Percentiles rank a stretch among this genome's conserved stretches.
phyloP scores from a whole-genome alignment of 1,139 yeast species.

The Candida glucosophila region DNA sequence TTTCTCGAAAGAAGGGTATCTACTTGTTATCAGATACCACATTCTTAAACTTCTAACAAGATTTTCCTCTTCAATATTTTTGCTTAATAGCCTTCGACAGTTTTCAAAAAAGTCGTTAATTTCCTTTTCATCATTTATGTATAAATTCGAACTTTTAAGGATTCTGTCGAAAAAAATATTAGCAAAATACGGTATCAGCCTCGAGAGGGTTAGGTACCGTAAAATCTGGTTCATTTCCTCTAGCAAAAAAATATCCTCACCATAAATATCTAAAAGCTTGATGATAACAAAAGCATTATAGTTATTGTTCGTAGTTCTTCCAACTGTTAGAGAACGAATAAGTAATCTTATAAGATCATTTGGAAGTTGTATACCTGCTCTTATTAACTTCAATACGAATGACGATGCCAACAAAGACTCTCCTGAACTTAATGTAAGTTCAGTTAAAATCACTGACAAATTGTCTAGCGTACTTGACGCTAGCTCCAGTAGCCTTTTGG shows the following conservation, averaged over 20 bases:
- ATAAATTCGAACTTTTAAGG: neutral
- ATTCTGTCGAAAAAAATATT: constrained; percentile 9
- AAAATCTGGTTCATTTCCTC: constrained; percentile 6
- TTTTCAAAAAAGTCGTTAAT: constrained; percentile 1
- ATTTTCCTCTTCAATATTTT: constrained; percentile 3
- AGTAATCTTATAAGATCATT: too few species aligned
- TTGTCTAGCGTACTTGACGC: too few species aligned
- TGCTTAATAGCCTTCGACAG: constrained; percentile 1
- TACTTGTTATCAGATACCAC: constrained; percentile 1
- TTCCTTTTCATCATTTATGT: too few species aligned
- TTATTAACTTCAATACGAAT: constrained; percentile 7
- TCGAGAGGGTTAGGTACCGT: constrained; percentile 4
- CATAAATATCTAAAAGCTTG: constrained; percentile 4
- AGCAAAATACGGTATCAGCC: constrained; percentile 8
- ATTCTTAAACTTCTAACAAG: constrained; percentile 2
- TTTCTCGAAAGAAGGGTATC: neutral
- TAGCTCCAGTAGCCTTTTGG: too few species aligned
- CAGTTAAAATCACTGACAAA: too few species aligned
- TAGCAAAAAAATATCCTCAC: constrained; percentile 4
- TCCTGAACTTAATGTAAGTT: too few species aligned
- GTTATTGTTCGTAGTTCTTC: too few species aligned
- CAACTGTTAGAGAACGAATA: too few species aligned
- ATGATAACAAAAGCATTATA: constrained; percentile 5
- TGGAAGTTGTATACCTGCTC: too few species aligned
- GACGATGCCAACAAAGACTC: constrained; percentile 18